Conservation (phyloP, 257 asterid species). For the Cynanchum wilfordii region DNA sequence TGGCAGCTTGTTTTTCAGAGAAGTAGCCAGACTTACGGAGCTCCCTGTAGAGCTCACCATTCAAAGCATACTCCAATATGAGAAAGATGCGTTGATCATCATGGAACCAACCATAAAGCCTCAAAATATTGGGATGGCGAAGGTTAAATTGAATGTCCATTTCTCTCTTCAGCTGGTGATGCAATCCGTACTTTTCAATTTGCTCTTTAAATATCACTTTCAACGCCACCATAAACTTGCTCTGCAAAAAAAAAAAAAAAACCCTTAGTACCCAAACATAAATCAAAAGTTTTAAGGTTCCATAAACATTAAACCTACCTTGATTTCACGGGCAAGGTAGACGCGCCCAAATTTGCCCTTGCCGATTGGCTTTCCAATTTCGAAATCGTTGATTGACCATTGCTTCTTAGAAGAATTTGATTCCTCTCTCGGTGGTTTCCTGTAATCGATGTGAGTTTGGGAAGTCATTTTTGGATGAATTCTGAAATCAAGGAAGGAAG, state of each 20-base stretch:
- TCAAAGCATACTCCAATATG: slow-evolving; percentile 82
- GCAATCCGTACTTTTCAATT: slow-evolving; percentile 65
- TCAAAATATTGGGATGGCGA: slow-evolving; percentile 72
- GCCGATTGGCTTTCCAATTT: slow-evolving; percentile 89
- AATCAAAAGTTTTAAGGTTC: neutral
- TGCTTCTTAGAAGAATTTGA: slow-evolving; percentile 24
- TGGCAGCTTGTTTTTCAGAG: slow-evolving; percentile 77
- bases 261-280: neutral
- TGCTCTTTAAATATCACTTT: slow-evolving; percentile 87
- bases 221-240: slow-evolving; percentile 70
- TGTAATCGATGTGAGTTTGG: slow-evolving; percentile 16
- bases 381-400: slow-evolving; percentile 81
- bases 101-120: slow-evolving; percentile 90
- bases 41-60: slow-evolving; percentile 80
- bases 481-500: neutral
- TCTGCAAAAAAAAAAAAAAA: slow-evolving; percentile 28
- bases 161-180: slow-evolving; percentile 77
- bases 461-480: slow-evolving; percentile 25
- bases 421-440: slow-evolving; percentile 41
- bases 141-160: slow-evolving; percentile 84
- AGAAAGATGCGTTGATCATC: slow-evolving; percentile 67
- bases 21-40: slow-evolving; percentile 56
- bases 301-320: slow-evolving; percentile 27
- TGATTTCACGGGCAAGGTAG: slow-evolving; percentile 86
- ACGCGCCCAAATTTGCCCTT: slow-evolving; percentile 93